Base-by-base conservation (phyloP, 192 early-diverging fungal genomes). In the Blastocladiella britannica region DNA sequence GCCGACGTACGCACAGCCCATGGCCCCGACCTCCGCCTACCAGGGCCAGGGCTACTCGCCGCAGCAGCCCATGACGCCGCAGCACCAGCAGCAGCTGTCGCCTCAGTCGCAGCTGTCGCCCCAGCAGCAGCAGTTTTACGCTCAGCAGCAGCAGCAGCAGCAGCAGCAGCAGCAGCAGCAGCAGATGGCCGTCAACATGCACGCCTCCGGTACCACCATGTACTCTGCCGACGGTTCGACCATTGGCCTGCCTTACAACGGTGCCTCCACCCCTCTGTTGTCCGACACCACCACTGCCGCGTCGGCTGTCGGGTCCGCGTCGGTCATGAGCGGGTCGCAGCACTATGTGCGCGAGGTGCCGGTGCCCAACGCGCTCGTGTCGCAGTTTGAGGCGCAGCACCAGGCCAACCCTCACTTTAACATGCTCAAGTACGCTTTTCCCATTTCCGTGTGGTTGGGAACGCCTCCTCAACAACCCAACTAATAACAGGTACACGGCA, bases 401-500 rank as follows among this genome's bases (percentile, higher is more conserved):
- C n/a, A n/a, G n/a, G n/a, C n/a, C 37, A 20, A 47, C 37, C 37
- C 37, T 0, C 15, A 47, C 15, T 47, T 47, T 20, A 9, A 20
- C 15, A 47, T 20, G 4, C 15, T 47, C n/a, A n/a, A n/a, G n/a
- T n/a, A n/a, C n/a, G n/a, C n/a, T n/a, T n/a, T n/a, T n/a, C n/a
- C n/a, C n/a, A n/a, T n/a, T n/a, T n/a, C n/a, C n/a, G n/a, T n/a
- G n/a, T n/a, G n/a, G n/a, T n/a, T n/a, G n/a, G n/a, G n/a, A n/a
- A n/a, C n/a, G n/a, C n/a, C n/a, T n/a, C n/a, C n/a, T n/a, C n/a
- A n/a, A n/a, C n/a, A n/a, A n/a, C n/a, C n/a, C n/a, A n/a, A 82
- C 78, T 54, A 73, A 82, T 58, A 75, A 84, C 71, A 65, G 80
- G 64, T 86, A 87, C 62, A 85, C 82, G 15, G 81, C 84, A 26